Evolutionary conservation across 345 rosid species (phyloP).

Genomic region (Psidium guajava): DNA sequence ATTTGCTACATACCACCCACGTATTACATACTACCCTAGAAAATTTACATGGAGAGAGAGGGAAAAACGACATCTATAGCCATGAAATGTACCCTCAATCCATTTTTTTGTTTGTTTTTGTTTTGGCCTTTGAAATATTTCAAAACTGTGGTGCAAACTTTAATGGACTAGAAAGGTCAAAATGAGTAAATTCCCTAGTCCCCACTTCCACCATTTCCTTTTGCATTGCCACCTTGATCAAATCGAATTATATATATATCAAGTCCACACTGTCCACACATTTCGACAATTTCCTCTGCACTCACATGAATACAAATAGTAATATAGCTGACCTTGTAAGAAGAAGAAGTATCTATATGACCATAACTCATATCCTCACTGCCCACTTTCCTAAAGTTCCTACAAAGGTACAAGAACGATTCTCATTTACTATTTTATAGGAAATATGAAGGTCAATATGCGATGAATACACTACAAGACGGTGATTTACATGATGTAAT

Average conservation of each 20-base stretch:
- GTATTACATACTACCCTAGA: too few relatives aligned
- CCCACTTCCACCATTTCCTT: not conserved
- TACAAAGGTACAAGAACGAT: not conserved
- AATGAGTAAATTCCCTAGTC: not conserved
- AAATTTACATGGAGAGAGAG: too few relatives aligned
- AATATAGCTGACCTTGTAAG: not conserved
- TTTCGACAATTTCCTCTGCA: not conserved
- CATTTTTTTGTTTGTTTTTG: not conserved
- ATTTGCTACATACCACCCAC: too few relatives aligned
- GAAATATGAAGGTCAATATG: not conserved
- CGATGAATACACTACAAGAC: rapidly evolving
- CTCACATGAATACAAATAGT: not conserved
- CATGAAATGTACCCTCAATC: not conserved
- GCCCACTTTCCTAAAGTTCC: not conserved
- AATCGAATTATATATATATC: not conserved
- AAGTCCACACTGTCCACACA: not conserved
- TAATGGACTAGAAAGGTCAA: not conserved
- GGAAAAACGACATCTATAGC: too few relatives aligned
- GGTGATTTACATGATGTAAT: rapidly evolving
- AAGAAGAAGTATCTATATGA: not conserved
- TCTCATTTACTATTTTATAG: not conserved
- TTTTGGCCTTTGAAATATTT: not conserved
- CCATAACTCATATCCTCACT: not conserved
- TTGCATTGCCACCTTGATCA: not conserved
- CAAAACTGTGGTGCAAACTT: not conserved